Percentiles rank a stretch among this genome's conserved stretches.
Conservation (phyloP, 2,329 filamentous ascomycete genomes). For the Colletotrichum neosansevieriae region DNA sequence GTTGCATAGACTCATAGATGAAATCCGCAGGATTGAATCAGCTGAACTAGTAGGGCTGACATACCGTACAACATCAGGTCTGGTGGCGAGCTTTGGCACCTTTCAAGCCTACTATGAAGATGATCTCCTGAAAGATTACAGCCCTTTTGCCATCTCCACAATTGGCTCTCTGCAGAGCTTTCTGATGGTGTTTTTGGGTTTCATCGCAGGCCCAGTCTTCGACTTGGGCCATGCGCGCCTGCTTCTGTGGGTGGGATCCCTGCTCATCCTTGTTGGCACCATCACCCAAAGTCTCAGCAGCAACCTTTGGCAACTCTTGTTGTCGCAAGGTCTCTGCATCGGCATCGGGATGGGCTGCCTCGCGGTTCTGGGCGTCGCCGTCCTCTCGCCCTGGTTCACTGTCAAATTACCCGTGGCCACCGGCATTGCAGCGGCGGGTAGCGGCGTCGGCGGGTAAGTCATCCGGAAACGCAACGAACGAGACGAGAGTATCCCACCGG, state of each 20-base stretch:
- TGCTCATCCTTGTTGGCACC: slow-evolving; percentile 59
- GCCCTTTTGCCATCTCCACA: slow-evolving; percentile 51
- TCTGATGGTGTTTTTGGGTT: slow-evolving; percentile 56
- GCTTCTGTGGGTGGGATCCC: slow-evolving; percentile 54
- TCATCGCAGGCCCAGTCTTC: slow-evolving; percentile 58
- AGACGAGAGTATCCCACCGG: slow-evolving; percentile 61
- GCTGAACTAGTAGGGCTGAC: background rate
- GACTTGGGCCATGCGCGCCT: slow-evolving; percentile 60
- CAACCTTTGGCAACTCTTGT: slow-evolving; percentile 62
- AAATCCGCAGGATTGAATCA: background rate
- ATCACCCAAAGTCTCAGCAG: slow-evolving; percentile 58
- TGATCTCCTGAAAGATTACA: slow-evolving; percentile 41
- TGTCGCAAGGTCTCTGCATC: slow-evolving; percentile 58
- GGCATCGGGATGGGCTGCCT: slow-evolving; percentile 58
- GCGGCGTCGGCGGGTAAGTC: slow-evolving; percentile 45
- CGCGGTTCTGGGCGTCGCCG: slow-evolving; percentile 52
- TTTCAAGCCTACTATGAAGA: slow-evolving; percentile 66
- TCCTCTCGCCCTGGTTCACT: slow-evolving; percentile 52
- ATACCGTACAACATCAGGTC: slow-evolving; percentile 46
- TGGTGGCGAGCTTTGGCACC: slow-evolving; percentile 59
- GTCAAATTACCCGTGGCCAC: slow-evolving; percentile 46
- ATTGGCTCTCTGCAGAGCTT: slow-evolving; percentile 62
- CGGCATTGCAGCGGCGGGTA: slow-evolving; percentile 50
- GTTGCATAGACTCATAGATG: background rate
- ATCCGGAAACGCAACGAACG: slow-evolving; percentile 51